Percentiles rank a stretch among this genome's conserved stretches.
Conservation (phyloP, 2,329 filamentous ascomycete species). For the Botrytis galanthina region DNA sequence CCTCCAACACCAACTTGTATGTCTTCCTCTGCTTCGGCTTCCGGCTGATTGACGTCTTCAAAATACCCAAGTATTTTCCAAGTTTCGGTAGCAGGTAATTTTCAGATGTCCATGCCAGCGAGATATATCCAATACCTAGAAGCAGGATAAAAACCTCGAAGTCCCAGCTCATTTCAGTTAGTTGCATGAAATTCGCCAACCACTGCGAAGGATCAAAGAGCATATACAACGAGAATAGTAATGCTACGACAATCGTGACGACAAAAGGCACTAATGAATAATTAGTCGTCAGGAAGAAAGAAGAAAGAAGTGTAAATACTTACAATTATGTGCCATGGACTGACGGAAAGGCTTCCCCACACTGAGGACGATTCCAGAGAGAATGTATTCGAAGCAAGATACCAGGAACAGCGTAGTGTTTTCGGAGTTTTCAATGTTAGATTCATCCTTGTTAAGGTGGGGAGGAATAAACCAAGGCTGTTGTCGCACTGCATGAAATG, state of each 20-base stretch:
- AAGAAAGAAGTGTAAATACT: constrained; percentile 39
- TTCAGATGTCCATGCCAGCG: constrained; percentile 69
- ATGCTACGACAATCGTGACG: constrained; percentile 66
- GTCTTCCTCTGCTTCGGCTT: constrained; percentile 75
- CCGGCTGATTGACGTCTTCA: constrained; percentile 56
- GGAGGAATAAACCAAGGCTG: constrained; percentile 89
- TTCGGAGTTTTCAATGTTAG: constrained; percentile 86
- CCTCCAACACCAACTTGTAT: constrained; percentile 79
- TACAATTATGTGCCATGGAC: constrained; percentile 74
- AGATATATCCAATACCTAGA: constrained; percentile 68
- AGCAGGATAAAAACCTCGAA: constrained; percentile 73
- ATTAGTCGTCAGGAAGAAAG: constrained; percentile 13
- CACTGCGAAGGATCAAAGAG: constrained; percentile 69
- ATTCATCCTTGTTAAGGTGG: constrained; percentile 70
- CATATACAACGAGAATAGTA: constrained; percentile 75
- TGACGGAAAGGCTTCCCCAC: constrained; percentile 90
- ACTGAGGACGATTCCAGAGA: constrained; percentile 83
- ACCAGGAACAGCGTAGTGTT: constrained; percentile 89
- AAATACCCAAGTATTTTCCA: constrained; percentile 63
- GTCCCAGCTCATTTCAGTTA: constrained; percentile 70
- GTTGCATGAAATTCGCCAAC: constrained; percentile 75
- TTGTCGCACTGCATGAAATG: constrained; percentile 69
- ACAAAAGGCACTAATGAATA: constrained; percentile 71
- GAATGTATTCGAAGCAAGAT: constrained; percentile 92
- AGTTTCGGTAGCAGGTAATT: constrained; percentile 65